Evolutionary conservation across 1,284 basidiomycete genomes (phyloP), one percentile per base, ranked within the genome.

Genomic region (Tilletiaria anomala): DNA sequence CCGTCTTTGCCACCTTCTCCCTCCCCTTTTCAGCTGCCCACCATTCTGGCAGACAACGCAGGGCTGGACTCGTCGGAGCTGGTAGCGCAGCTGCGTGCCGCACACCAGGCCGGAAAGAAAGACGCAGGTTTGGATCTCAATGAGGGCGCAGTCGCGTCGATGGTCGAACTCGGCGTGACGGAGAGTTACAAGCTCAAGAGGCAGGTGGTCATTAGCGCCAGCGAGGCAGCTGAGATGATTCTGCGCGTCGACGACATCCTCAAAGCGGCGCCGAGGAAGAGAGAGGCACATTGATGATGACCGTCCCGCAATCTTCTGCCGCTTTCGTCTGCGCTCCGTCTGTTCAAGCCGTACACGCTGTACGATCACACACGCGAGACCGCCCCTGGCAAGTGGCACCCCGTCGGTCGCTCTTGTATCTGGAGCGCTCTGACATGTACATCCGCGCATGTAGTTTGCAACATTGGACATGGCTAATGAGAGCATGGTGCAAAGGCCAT

Each of bases 171-270:
- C 4, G 93, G 91, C 31, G 71, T 97, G 32, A 93, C 88, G 0
- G 91, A 99, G 72, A 87, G 83, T 58, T 97, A 87, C 72, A 97
- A 97, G 73, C 74, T 99, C 51, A 99, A 97, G 73, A 74, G 81
- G 34, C 89, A 94, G 70, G 89, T 97, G 0, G 81, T 99, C 3
- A 71, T 85, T 40, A 88, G 83, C 57, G 89, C 93, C 1, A 88
- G 80, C 49, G 93, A 99, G 69, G 93, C 91, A 6, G 83, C 87
- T 2, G 93, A 99, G 73, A 96, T 97, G 88, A 94, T 96, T 54
- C 75, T 97, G 54, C 76, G 91, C 78, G 87, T 70, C 26, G 83
- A 75, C 33, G 51, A 74, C 51, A 76, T 78, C 48, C 58, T 78
- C 47, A 68, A 76, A 35, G 65, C 71, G 24, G 72, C 77, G 32